phyloP scores from a whole-genome alignment of 2,329 filamentous ascomycete genomes.

The Trichoderma arundinaceum region DNA sequence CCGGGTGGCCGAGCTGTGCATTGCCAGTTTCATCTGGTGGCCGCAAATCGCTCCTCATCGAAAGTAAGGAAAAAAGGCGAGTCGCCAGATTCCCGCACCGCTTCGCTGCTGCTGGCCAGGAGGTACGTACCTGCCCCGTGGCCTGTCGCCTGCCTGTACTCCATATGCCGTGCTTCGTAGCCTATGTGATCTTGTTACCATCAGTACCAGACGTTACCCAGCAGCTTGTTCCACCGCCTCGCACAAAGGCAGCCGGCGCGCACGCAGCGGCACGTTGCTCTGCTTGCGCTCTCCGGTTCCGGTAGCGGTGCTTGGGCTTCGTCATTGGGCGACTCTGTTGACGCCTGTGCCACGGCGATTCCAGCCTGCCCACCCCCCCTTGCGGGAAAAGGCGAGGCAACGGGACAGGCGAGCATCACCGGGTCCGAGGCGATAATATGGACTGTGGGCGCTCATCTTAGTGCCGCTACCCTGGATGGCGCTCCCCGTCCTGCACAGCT shows the following conservation, averaged over 20 bases:
- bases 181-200: no score
- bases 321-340: constrained; percentile 19
- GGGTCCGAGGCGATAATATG: not conserved
- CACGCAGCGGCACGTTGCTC: constrained; percentile 21
- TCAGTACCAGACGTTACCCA: no score
- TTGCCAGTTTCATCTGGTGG: constrained; percentile 28
- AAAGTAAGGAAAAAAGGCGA: not conserved
- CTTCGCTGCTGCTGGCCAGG: not conserved
- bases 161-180: no score
- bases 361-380: constrained; percentile 14
- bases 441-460: not conserved
- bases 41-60: constrained; percentile 23
- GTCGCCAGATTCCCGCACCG: constrained; percentile 25
- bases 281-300: constrained; percentile 10
- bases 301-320: constrained; percentile 21
- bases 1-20: constrained; percentile 7
- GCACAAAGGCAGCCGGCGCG: not conserved
- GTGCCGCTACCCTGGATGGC: constrained; percentile 1
- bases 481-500: not conserved
- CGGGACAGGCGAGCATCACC: not conserved
- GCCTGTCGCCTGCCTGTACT: not conserved
- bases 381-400: not conserved
- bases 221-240: not conserved
- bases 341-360: constrained; percentile 8
- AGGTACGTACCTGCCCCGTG: not conserved